phyloP scores from a whole-genome alignment of 1,284 basidiomycete species.

The Xanthoconium separans region DNA sequence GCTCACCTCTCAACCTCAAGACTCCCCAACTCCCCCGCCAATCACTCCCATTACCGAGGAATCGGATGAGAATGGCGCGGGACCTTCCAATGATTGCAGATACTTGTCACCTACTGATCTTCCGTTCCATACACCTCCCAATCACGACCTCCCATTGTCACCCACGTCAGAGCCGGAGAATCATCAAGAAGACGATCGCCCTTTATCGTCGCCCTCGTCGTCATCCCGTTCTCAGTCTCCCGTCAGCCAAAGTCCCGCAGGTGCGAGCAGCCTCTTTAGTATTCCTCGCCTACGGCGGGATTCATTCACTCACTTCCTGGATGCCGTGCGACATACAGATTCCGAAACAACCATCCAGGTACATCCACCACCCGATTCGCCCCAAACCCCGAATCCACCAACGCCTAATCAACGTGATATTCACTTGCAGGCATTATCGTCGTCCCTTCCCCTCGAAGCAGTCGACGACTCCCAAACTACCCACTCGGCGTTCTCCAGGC shows the following conservation, averaged over 20 bases:
- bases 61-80: slow-evolving; percentile 42
- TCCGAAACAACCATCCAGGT: slow-evolving; percentile 65
- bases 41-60: slow-evolving; percentile 77
- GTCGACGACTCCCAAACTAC: slow-evolving; percentile 17
- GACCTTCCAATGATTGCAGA: slow-evolving; percentile 48
- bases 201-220: slow-evolving; percentile 35
- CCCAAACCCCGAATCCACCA: slow-evolving; percentile 69
- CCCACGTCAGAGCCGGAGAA: slow-evolving; percentile 33
- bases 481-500: slow-evolving; percentile 38
- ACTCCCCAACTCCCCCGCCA: slow-evolving; percentile 66
- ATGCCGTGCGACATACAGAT: slow-evolving; percentile 55
- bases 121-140: slow-evolving; percentile 55
- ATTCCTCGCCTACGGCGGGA: slow-evolving; percentile 59
- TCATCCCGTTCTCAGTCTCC: slow-evolving; percentile 52
- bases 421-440: slow-evolving; percentile 61
- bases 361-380: slow-evolving; percentile 75
- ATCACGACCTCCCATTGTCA: slow-evolving; percentile 49
- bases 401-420: slow-evolving; percentile 79
- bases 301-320: slow-evolving; percentile 62
- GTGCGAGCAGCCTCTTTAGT: slow-evolving; percentile 78
- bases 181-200: slow-evolving; percentile 26
- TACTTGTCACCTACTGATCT: slow-evolving; percentile 68
- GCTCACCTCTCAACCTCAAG: slow-evolving; percentile 37
- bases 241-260: slow-evolving; percentile 52
- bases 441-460: slow-evolving; percentile 34